Base-by-base conservation (phyloP, 2,329 filamentous ascomycete genomes). In the Hirsutella rhossiliensis region DNA sequence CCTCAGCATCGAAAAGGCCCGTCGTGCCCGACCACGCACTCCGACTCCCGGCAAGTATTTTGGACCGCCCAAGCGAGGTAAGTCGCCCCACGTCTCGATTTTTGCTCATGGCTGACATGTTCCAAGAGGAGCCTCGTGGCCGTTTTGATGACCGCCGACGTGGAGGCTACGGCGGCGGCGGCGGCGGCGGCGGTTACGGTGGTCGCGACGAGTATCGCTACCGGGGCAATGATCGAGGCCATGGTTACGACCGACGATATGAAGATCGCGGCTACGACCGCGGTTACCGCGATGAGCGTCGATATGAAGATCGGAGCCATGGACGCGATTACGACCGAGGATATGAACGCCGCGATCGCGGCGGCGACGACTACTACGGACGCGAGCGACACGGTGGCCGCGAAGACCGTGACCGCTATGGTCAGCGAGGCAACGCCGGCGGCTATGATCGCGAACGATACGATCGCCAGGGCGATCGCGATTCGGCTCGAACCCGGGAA, bases 31-130 rank as follows among this genome's bases (percentile, higher is more conserved):
- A 54, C 92, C 92, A 56, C 86, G 92, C 60, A 97, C 90, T 46
- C 92, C 92, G 31, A 98, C 92, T 45, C 92, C 92, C 41, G 92
- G 92, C 70, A 97, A 97, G 72, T 98, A 98, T 76, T 97, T 96
- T 61, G 92, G 92, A 43, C 92, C 92, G 49, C 92, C 92, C 51
- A 98, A 98, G 81, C 79, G 92, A 74, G 89, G 89, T 92, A 71
- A 72, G 84, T 70, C 31, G 52, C 18, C 20, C 32, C 7, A 18
- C 5, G 5, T 23, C 4, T 28, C 15, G 3, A 11, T 19, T 20
- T 31, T 18, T 34, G 11, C 17, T 12, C 9, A n/a, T 19, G 15
- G 32, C 7, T 36, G n/a, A 12, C 43, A 38, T 12, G 27, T 28
- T 17, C n/a, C 8, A 11, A 5, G 5, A 20, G 66, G 65, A 68